A percentile compares a stretch with the other conserved stretches of the same genome.
Conservation (phyloP, 2,329 filamentous ascomycete genomes). For the Falciphora oryzae region DNA sequence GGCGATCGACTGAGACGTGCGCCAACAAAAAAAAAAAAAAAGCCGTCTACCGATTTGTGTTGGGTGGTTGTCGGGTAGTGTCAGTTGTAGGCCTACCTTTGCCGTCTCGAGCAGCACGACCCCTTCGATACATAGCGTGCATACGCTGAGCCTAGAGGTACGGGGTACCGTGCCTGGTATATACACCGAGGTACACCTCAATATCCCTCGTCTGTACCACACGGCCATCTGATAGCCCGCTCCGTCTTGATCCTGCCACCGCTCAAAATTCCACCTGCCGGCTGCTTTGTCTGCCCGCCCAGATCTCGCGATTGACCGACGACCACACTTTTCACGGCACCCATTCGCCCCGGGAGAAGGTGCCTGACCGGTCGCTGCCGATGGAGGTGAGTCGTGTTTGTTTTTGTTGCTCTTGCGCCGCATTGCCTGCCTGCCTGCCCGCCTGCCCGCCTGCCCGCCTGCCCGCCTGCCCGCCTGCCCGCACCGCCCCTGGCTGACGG, state of each 20-base stretch:
- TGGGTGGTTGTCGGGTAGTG: too few relatives aligned
- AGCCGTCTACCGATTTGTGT: too few relatives aligned
- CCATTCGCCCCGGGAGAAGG: too few relatives aligned
- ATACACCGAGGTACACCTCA: not conserved
- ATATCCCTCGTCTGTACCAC: not conserved
- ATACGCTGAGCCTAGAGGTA: too few relatives aligned
- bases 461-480: not conserved
- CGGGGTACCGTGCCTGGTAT: too few relatives aligned
- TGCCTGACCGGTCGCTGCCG: not conserved
- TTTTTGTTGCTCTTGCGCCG: not conserved
- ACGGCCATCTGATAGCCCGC: not conserved
- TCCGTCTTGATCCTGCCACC: not conserved
- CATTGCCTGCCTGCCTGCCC: not conserved
- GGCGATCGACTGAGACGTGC: too few relatives aligned
- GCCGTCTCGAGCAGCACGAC: too few relatives aligned
- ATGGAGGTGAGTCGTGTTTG: slow-evolving; percentile 7
- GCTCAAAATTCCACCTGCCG: not conserved
- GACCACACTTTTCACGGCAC: not conserved
- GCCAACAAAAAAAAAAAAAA: too few relatives aligned
- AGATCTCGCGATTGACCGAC: not conserved
- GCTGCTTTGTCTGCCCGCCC: not conserved
- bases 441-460: not conserved
- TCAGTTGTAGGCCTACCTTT: too few relatives aligned
- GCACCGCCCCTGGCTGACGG: not conserved
- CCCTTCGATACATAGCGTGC: too few relatives aligned